Percentiles rank a stretch among this genome's conserved stretches.
These are phyloP conservation scores for Gautieria morchelliformis DNA, from an alignment of 768 basidiomycete genomes.

Conservation along the genomic window DNA sequence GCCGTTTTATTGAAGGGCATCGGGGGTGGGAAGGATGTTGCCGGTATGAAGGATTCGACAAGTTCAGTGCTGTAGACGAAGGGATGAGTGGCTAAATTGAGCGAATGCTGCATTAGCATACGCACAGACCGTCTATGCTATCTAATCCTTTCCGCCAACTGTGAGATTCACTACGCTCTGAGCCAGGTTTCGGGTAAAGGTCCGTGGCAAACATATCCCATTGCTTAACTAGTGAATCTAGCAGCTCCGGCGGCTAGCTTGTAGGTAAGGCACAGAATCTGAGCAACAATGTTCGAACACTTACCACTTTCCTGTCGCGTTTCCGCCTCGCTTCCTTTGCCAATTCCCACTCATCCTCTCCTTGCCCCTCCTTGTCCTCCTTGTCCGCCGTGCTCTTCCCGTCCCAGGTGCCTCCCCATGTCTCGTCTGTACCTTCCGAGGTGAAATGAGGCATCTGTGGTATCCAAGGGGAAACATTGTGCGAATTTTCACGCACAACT, in stretches of 20 bases:
- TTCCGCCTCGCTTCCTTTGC: slow-evolving; percentile 39
- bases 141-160: slow-evolving; percentile 35
- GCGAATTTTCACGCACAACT: slow-evolving; percentile 11
- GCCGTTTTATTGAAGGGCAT: slow-evolving; percentile 46
- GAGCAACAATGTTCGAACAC: slow-evolving; percentile 18
- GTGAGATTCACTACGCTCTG: slow-evolving; percentile 10
- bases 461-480: background rate
- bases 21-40: slow-evolving; percentile 30
- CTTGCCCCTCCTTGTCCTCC: slow-evolving; percentile 21
- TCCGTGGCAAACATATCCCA: slow-evolving; percentile 43
- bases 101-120: slow-evolving; percentile 11
- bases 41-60: background rate
- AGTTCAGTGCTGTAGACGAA: background rate
- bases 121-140: slow-evolving; percentile 55
- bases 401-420: slow-evolving; percentile 19
- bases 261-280: slow-evolving; percentile 5
- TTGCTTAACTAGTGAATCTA: slow-evolving; percentile 45
- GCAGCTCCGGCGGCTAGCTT: slow-evolving; percentile 56
- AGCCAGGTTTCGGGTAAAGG: slow-evolving; percentile 35
- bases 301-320: slow-evolving; percentile 55
- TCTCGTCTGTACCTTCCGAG: slow-evolving; percentile 10
- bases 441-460: background rate
- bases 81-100: background rate
- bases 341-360: slow-evolving; percentile 25
- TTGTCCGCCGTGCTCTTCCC: slow-evolving; percentile 14